Percentiles rank a stretch among this genome's conserved stretches.
These are phyloP conservation scores for Verticillium tricorpus DNA, from an alignment of 2,329 filamentous ascomycete species.

Conservation along the genomic window DNA sequence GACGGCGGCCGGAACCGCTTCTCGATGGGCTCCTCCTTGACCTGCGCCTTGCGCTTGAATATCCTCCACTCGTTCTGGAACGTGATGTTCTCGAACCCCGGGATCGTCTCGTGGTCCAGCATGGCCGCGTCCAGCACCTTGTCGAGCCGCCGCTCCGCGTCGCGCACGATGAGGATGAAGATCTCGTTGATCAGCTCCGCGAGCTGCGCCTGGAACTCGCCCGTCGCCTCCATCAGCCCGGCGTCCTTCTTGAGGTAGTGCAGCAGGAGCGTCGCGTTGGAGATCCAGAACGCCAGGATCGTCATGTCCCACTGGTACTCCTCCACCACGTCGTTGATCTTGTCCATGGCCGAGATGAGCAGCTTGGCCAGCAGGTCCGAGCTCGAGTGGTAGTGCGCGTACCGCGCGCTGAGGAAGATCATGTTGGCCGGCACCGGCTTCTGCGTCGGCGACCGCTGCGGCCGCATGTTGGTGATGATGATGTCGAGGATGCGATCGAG, in stretches of 20 bases:
- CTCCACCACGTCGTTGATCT: conserved; percentile 97
- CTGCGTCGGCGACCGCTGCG: conserved; percentile 90
- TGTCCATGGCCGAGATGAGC: conserved; percentile 83
- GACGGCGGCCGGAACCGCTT: conserved; percentile 90
- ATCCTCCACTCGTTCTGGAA: conserved; percentile 99
- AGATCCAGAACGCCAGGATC: conserved; percentile 97
- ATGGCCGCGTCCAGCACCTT: conserved; percentile 91
- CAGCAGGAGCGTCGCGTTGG: conserved; percentile 89
- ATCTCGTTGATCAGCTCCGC: conserved; percentile 97
- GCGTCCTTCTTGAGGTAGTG: conserved; percentile 85
- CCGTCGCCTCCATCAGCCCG: conserved; percentile 10
- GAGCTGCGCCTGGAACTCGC: conserved; percentile 84
- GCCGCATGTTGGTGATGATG: conserved; percentile 96
- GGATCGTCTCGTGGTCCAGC: conserved; percentile 97
- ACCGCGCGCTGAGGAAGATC: conserved; percentile 89
- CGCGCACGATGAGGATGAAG: conserved; percentile 93
- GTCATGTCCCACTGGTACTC: conserved; percentile 99
- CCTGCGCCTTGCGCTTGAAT: conserved; percentile 85
- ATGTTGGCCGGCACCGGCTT: conserved; percentile 98
- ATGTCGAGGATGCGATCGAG: conserved; percentile 89
- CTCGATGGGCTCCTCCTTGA: conserved; percentile 85
- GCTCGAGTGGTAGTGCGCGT: conserved; percentile 94
- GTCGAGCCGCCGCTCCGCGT: conserved; percentile 92
- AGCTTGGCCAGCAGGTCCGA: conserved; percentile 77
- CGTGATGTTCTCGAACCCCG: conserved; percentile 91